Percentiles rank a stretch among this genome's conserved stretches.
Conservation (phyloP, 352 stramenopile species). For the Globisporangium viniferum region DNA sequence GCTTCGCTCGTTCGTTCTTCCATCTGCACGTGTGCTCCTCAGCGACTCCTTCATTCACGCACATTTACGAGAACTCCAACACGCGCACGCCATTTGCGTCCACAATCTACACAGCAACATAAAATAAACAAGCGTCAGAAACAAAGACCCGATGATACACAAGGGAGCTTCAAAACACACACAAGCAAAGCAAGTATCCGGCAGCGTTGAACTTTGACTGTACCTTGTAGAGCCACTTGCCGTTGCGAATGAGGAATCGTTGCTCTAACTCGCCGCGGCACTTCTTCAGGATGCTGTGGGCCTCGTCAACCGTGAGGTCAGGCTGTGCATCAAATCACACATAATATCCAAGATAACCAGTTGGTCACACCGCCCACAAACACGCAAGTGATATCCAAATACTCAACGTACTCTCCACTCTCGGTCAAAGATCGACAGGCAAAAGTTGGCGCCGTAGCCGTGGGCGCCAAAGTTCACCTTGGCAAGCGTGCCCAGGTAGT, state of each 20-base stretch:
- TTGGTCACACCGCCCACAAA: neutral
- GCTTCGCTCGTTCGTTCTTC: neutral
- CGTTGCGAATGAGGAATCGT: slow-evolving; percentile 86
- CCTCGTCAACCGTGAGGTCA: slow-evolving; percentile 78
- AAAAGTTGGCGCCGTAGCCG: slow-evolving; percentile 84
- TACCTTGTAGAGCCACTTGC: slow-evolving; percentile 84
- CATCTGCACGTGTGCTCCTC: neutral
- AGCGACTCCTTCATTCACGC: neutral
- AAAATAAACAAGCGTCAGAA: neutral
- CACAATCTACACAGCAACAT: slow-evolving; percentile 12
- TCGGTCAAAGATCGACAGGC: slow-evolving; percentile 83
- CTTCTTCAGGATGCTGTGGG: slow-evolving; percentile 67
- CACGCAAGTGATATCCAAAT: neutral
- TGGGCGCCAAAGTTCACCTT: slow-evolving; percentile 88
- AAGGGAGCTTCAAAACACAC: neutral
- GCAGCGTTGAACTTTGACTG: neutral
- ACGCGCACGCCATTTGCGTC: slow-evolving; percentile 21
- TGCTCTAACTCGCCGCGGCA: slow-evolving; percentile 78
- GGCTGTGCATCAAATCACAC: slow-evolving; percentile 23
- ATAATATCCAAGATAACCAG: neutral
- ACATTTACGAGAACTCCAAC: slow-evolving; percentile 20
- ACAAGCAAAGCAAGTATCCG: neutral
- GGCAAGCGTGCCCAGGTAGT: slow-evolving; percentile 82
- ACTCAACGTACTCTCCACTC: slow-evolving; percentile 65
- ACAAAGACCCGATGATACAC: neutral